These are phyloP conservation scores for Nothophaeocryptopus gaeumannii DNA, from an alignment of 2,329 filamentous ascomycete genomes.

Conservation along the genomic window DNA sequence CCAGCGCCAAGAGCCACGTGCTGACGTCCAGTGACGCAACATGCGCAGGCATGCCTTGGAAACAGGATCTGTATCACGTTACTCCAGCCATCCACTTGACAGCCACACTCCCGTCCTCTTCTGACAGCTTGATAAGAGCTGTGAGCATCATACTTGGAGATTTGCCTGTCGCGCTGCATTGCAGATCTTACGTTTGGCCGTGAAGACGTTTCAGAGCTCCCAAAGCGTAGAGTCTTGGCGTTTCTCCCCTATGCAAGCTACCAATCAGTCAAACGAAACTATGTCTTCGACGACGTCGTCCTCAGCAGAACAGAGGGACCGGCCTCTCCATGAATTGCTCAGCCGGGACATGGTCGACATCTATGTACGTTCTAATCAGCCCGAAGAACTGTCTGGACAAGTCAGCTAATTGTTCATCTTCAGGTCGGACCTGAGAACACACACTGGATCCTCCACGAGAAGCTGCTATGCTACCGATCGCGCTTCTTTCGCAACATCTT, in stretches of 20 bases:
- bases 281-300: conserved; percentile 17
- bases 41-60: conserved; percentile 1
- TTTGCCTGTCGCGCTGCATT: conserved; percentile 1
- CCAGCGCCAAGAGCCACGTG: no score
- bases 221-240: no score
- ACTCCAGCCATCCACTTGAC: conserved; percentile 14
- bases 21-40: no score
- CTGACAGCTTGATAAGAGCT: neutral
- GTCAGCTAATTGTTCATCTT: conserved; percentile 42
- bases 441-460: conserved; percentile 56
- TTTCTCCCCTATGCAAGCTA: no score
- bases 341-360: conserved; percentile 46
- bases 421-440: conserved; percentile 55
- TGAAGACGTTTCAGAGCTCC: no score
- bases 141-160: neutral
- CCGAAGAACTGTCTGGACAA: no score
- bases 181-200: neutral
- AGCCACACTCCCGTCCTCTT: conserved; percentile 7
- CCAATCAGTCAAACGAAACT: neutral
- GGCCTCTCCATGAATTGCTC: conserved; percentile 50
- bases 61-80: conserved; percentile 5
- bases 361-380: neutral
- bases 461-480: conserved; percentile 54
- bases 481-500: conserved; percentile 55
- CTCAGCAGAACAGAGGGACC: conserved; percentile 31